Base-by-base conservation (phyloP, 176 grass and related monocot genomes). In the Oryza meridionalis region DNA sequence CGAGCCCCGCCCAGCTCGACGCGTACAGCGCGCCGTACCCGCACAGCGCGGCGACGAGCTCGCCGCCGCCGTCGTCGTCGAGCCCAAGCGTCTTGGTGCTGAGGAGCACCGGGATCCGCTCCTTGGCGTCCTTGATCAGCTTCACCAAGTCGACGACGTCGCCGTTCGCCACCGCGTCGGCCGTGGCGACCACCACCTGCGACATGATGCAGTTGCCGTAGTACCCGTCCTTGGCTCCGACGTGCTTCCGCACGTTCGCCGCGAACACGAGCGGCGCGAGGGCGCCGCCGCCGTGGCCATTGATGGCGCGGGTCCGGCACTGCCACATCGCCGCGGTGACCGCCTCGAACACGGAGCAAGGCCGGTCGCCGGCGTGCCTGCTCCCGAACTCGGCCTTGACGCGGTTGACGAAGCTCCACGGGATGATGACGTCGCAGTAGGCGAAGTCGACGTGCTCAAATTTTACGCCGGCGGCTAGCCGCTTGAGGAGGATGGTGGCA, bases 331-430 rank as follows among this genome's bases (percentile, higher is more conserved):
- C 58, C 21, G 79, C 79, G 7, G 37, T 5, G 37, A 70, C 33
- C 17, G 19, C 68, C 38, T 70, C 79, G 79, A 70, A 81, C 47
- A 49, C 21, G 1, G 79, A 55, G 67, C 79, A 81, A 7, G 46
- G 7, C 33, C 6, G 43, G 13, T 8, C 16, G 66, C 0, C 21
- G 69, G 3, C 45, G n/a, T 1, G 27, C 12, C 9, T 10, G 17
- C 9, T 42, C 40, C 21, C 19, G 67, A 69, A 81, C 67, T 70
- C 47, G 21, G 22, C 46, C 12, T 81, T 70, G 66, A 81, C 12
- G 13, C 66, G 46, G 31, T 53, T 6, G 78, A 81, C 24, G 31
- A 70, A 37, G 65, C 47, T 70, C 32, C 24, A 24, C 2, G 67
- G 47, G 33, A 70, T 21, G 9, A 46, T 51, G 65, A 80, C 49